Conservation (phyloP, 768 basidiomycete species). For the Antrodiella citrinella region DNA sequence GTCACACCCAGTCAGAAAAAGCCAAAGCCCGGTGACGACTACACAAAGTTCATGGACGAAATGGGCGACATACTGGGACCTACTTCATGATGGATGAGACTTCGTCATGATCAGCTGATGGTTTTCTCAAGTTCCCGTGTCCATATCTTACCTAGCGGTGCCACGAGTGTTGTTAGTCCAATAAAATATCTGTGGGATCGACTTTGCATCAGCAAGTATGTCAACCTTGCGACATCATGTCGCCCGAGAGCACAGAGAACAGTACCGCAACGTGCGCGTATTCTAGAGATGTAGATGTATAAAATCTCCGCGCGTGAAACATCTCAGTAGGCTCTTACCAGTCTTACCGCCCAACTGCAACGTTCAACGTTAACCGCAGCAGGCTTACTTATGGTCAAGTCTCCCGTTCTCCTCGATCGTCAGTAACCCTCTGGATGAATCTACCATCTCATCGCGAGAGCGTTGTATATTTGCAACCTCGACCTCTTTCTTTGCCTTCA, state of each 20-base stretch:
- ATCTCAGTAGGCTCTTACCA: too few species aligned
- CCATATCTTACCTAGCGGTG: not conserved
- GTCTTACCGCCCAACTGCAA: too few species aligned
- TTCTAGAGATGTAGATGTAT: too few species aligned
- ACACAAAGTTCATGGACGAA: slow-evolving; percentile 69
- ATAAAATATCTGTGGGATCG: not conserved
- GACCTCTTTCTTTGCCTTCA: slow-evolving; percentile 53
- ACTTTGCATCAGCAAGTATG: not conserved
- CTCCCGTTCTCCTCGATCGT: too few species aligned
- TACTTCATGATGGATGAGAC: not conserved
- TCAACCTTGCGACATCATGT: not conserved
- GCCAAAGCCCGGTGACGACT: slow-evolving; percentile 42
- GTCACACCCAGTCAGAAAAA: slow-evolving; percentile 12
- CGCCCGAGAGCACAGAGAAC: not conserved
- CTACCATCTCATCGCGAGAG: not conserved
- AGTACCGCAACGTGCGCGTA: too few species aligned
- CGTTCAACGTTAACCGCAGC: too few species aligned
- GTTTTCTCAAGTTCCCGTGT: not conserved
- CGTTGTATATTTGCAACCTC: slow-evolving; percentile 48
- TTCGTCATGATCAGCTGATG: not conserved
- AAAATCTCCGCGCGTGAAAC: too few species aligned
- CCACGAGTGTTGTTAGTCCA: not conserved
- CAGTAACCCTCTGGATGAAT: too few species aligned
- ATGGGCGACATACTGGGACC: slow-evolving; percentile 54
- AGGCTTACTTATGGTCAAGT: too few species aligned